Conservation (phyloP, 2,329 filamentous ascomycete species). For the Escovopsis sp. region DNA sequence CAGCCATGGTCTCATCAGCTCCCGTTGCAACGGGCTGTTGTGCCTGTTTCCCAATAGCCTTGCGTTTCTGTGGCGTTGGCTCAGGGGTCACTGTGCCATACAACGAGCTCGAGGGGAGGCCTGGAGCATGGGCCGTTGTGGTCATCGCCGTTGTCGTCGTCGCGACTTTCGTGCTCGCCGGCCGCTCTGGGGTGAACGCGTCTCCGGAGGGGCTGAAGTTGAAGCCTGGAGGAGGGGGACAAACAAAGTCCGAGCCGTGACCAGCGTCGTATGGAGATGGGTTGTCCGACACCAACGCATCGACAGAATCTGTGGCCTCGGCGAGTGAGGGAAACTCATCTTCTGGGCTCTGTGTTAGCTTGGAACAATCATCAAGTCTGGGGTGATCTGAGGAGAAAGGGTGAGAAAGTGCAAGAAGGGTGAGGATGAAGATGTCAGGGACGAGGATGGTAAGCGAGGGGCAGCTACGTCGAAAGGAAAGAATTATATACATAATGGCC, state of each 20-base stretch:
- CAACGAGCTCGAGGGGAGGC: constrained; percentile 11
- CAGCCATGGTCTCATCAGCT: background rate
- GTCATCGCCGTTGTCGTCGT: constrained; percentile 2
- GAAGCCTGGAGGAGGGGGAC: constrained; percentile 18
- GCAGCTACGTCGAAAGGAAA: constrained; percentile 2
- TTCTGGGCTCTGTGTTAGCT: constrained; percentile 39
- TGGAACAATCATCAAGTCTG: constrained; percentile 5
- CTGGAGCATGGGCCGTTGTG: constrained; percentile 13
- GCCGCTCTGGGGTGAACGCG: constrained; percentile 4
- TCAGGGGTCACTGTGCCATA: constrained; percentile 18
- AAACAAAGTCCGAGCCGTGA: constrained; percentile 6
- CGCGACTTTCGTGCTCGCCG: no score
- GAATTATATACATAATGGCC: constrained; percentile 26
- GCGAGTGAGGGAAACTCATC: constrained; percentile 46
- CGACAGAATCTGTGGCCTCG: constrained; percentile 47
- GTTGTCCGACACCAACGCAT: constrained; percentile 53
- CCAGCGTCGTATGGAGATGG: constrained; percentile 3
- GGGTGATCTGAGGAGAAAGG: no score
- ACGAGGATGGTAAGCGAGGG: background rate
- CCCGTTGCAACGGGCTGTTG: constrained; percentile 14
- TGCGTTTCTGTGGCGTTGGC: constrained; percentile 15
- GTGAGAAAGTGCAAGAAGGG: no score
- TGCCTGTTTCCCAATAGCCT: constrained; percentile 15
- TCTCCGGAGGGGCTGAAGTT: constrained; percentile 9
- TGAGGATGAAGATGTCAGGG: no score